phyloP scores from a whole-genome alignment of 2,329 filamentous ascomycete genomes.

The Ophiosphaerella herpotricha region DNA sequence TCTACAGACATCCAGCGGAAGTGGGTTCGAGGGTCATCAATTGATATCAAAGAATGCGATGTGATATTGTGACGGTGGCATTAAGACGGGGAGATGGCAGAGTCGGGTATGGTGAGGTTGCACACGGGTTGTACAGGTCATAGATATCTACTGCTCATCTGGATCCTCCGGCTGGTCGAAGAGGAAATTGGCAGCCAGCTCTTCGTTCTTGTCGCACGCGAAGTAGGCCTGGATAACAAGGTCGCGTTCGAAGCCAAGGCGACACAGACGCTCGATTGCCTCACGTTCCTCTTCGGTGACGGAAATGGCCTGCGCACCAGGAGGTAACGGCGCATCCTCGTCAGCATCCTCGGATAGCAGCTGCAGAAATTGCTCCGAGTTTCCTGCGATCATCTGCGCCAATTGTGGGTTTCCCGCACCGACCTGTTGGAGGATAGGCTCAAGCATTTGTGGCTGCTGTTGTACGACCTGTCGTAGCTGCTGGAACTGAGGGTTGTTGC shows the following conservation, averaged over 20 bases:
- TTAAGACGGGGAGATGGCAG: conserved; percentile 20
- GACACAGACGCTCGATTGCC: conserved; percentile 92
- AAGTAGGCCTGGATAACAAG: conserved; percentile 98
- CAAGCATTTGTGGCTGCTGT: conserved; percentile 97
- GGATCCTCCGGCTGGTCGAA: conserved; percentile 96
- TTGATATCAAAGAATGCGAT: conserved; percentile 19
- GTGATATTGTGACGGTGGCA: conserved; percentile 29
- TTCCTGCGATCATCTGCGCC: conserved; percentile 86
- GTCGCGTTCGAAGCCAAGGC: conserved; percentile 89
- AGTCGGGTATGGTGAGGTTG: conserved; percentile 27
- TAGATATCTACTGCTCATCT: conserved; percentile 52
- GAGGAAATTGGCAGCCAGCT: conserved; percentile 95
- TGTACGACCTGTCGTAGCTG: conserved; percentile 96
- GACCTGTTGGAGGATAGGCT: conserved; percentile 95
- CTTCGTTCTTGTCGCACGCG: conserved; percentile 99
- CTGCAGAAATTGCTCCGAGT: conserved; percentile 91
- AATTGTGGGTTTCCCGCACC: conserved; percentile 93
- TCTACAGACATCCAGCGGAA: conserved; percentile 11
- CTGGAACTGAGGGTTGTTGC: conserved; percentile 96
- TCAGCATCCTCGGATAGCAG: conserved; percentile 86
- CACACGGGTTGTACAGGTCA: conserved; percentile 25
- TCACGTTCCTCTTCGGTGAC: conserved; percentile 97
- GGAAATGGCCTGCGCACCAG: conserved; percentile 84
- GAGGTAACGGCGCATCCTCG: conserved; percentile 81
- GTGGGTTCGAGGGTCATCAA: conserved; percentile 16